Evolutionary conservation across 805 yeast species (phyloP).

Genomic region (Jamesozyma rosinii): DNA sequence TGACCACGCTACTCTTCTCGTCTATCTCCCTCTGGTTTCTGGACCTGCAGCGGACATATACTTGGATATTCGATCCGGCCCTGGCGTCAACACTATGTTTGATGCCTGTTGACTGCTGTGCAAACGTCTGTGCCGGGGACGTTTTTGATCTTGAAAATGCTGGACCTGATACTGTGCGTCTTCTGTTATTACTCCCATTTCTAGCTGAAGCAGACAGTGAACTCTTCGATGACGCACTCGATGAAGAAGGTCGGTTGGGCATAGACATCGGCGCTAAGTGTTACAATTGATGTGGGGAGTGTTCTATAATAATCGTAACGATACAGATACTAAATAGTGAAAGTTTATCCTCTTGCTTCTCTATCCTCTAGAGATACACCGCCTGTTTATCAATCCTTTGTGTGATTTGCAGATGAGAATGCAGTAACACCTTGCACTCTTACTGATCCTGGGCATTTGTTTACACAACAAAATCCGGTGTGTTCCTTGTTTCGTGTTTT

Average conservation of each 20-base stretch:
- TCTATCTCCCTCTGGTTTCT: constrained; percentile 45
- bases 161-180: constrained; percentile 2
- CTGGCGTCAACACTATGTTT: not conserved
- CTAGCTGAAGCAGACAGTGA: not conserved
- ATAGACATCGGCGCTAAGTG: too few relatives aligned
- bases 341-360: too few relatives aligned
- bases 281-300: too few relatives aligned
- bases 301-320: too few relatives aligned
- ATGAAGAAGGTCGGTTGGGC: not conserved
- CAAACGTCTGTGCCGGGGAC: not conserved
- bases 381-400: too few relatives aligned
- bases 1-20: constrained; percentile 48
- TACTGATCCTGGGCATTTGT: too few relatives aligned
- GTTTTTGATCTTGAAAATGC: not conserved
- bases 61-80: constrained; percentile 36
- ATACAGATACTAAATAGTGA: too few relatives aligned
- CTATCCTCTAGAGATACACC: too few relatives aligned
- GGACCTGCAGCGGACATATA: constrained; percentile 49
- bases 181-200: not conserved
- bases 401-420: too few relatives aligned
- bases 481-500: not conserved
- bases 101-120: not conserved
- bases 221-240: not conserved
- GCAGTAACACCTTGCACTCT: too few relatives aligned
- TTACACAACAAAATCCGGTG: not conserved